Percentiles rank a stretch among this genome's conserved stretches.
Evolutionary conservation across 2,329 filamentous ascomycete species (phyloP).

Genomic region (Calcarisporium arbuscula): DNA sequence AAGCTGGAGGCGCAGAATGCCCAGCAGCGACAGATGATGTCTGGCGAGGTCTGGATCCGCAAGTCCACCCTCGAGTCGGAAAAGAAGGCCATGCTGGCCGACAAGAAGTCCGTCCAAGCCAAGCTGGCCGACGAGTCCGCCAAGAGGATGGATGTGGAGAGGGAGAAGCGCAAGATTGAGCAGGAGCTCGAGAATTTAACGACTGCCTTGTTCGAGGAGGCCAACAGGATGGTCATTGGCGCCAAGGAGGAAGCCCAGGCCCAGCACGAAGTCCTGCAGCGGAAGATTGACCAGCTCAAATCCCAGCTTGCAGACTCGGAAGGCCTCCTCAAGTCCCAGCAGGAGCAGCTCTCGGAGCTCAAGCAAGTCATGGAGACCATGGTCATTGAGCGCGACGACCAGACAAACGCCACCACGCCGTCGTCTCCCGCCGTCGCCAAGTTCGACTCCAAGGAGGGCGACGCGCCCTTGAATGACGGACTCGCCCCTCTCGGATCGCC

Average conservation of each 20-base stretch:
- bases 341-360: slow-evolving; percentile 86
- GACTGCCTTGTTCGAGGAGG: slow-evolving; percentile 92
- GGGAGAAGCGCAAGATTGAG: slow-evolving; percentile 84
- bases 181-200: slow-evolving; percentile 87
- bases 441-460: slow-evolving; percentile 53
- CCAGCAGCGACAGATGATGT: slow-evolving; percentile 64
- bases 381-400: slow-evolving; percentile 66
- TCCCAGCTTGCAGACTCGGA: slow-evolving; percentile 84
- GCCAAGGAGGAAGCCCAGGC: slow-evolving; percentile 84
- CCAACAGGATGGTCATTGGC: slow-evolving; percentile 90
- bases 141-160: slow-evolving; percentile 59
- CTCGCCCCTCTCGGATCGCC: slow-evolving; percentile 23
- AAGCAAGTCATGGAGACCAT: slow-evolving; percentile 91
- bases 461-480: slow-evolving; percentile 23
- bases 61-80: slow-evolving; percentile 70
- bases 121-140: slow-evolving; percentile 60
- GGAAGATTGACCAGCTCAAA: slow-evolving; percentile 81
- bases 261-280: slow-evolving; percentile 73
- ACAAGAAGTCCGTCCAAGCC: slow-evolving; percentile 54
- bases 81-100: slow-evolving; percentile 50
- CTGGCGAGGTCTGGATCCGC: slow-evolving; percentile 68
- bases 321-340: slow-evolving; percentile 76
- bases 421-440: slow-evolving; percentile 73
- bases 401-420: slow-evolving; percentile 65
- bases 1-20: slow-evolving; percentile 61